A percentile compares a stretch with the other conserved stretches of the same genome.
phyloP scores from a whole-genome alignment of 805 yeast genomes.

The Wickerhamiella shivajii region DNA sequence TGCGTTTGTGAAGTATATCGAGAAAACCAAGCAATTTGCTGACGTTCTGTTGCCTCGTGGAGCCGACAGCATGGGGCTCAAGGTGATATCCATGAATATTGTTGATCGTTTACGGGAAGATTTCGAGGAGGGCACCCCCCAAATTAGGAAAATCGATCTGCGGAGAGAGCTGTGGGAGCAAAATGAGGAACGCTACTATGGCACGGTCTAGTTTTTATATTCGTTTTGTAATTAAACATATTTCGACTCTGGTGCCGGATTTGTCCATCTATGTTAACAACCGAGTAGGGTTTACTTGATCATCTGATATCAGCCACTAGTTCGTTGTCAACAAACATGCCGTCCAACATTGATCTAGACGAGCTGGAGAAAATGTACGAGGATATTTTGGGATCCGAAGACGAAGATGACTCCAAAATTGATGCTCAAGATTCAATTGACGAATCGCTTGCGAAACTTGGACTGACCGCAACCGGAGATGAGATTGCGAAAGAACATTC shows the following conservation, averaged over 20 bases:
- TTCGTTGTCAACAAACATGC: too few relatives aligned
- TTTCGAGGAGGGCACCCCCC: not conserved
- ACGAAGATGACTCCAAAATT: not conserved
- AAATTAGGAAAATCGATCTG: constrained; percentile 1
- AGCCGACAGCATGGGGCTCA: constrained; percentile 42
- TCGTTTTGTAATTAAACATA: too few relatives aligned
- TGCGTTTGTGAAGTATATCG: constrained; percentile 51
- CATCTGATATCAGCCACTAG: too few relatives aligned
- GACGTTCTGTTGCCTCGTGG: constrained; percentile 66
- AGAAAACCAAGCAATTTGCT: constrained; percentile 49
- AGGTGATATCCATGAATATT: constrained; percentile 51
- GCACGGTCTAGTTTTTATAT: too few relatives aligned
- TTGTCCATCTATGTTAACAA: too few relatives aligned
- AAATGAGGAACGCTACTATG: constrained; percentile 7
- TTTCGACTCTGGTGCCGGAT: too few relatives aligned
- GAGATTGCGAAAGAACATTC: too few relatives aligned
- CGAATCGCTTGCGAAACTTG: too few relatives aligned
- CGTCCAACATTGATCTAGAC: constrained; percentile 3
- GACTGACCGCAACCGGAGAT: too few relatives aligned
- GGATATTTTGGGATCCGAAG: constrained; percentile 3
- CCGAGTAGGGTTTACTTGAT: too few relatives aligned
- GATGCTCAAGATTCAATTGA: not conserved
- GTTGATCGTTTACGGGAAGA: constrained; percentile 18
- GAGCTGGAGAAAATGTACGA: constrained; percentile 8
- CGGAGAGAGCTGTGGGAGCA: constrained; percentile 7